Conservation (phyloP, 2,329 filamentous ascomycete species). For the Xylariaceae sp. region DNA sequence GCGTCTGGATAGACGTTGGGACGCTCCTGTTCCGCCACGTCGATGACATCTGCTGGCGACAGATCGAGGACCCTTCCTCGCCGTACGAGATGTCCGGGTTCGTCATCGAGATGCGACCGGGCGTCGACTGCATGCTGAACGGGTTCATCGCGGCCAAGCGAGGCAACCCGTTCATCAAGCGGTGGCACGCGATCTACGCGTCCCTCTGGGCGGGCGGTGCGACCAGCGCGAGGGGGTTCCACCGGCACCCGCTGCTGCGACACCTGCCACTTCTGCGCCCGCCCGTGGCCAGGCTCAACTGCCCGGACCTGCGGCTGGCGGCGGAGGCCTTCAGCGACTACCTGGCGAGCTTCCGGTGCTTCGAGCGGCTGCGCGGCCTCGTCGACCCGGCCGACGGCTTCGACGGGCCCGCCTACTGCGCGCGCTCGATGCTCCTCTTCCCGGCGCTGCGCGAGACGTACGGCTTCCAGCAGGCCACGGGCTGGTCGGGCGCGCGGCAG, state of each 20-base stretch:
- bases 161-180: constrained; percentile 34
- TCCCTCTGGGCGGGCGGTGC: constrained; percentile 26
- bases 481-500: constrained; percentile 23
- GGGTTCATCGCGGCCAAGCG: constrained; percentile 35
- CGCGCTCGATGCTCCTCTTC: constrained; percentile 24
- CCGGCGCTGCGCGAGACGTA: constrained; percentile 23
- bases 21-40: constrained; percentile 33
- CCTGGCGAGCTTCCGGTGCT: constrained; percentile 22
- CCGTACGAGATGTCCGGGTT: constrained; percentile 27
- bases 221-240: constrained; percentile 24
- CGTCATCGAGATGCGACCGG: constrained; percentile 20
- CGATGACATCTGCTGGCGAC: constrained; percentile 35
- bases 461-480: constrained; percentile 23
- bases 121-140: constrained; percentile 26
- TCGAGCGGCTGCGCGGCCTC: constrained; percentile 26
- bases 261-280: constrained; percentile 21
- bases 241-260: constrained; percentile 24
- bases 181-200: constrained; percentile 32
- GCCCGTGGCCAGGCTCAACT: constrained; percentile 16
- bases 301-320: constrained; percentile 14
- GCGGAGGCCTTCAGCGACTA: constrained; percentile 24
- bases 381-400: constrained; percentile 26
- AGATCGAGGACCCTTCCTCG: constrained; percentile 27
- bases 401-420: constrained; percentile 26
- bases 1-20: constrained; percentile 36